Base-by-base conservation (phyloP, 2,329 filamentous ascomycete species). In the Tricladium varicosporioides region DNA sequence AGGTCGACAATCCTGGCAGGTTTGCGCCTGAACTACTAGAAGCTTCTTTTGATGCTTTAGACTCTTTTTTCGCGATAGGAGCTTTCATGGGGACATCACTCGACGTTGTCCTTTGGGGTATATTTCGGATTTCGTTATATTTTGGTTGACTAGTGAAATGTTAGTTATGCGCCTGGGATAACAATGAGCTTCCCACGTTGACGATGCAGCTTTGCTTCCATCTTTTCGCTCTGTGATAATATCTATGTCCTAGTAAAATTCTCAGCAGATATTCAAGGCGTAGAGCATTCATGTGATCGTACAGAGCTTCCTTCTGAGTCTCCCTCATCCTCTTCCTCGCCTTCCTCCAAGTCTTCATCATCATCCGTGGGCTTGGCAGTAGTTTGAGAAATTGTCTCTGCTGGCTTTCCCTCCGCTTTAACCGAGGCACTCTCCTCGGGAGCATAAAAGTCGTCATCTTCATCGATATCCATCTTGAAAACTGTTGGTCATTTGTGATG, bases 151-250 rank as follows among this genome's bases (percentile, higher is more conserved):
- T 86, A 60, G 33, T 18, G 19, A 55, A 31, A n/a, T 44, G 42
- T 69, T 50, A 67, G 53, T 52, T 52, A 8, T 52, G 40, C 27
- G 50, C 36, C 47, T 46, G 36, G 15, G 42, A 11, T 16, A 27
- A 13, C 5, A 31, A 10, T 18, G 40, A 27, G 46, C 19, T 15
- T 73, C 82, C 64, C 74, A 86, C 83, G 78, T 74, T 61, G 83
- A 80, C 51, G 83, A 80, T 51, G 80, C 78, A 55, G 83, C 77
- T 59, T 83, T 85, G 54, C 80, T 78, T 67, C 82, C 82, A 65
- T 87, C 84, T 75, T 85, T 86, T 57, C 83, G 78, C 68, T 87
- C 84, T 16, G 81, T 87, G 66, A 87, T 85, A 64, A 87, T 87
- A 62, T 87, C 84, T 67, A 87, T 84, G 60, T 87, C 85, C 81